A percentile compares a stretch with the other conserved stretches of the same genome.
Conservation (phyloP, 345 rosid species). For the Laguncularia racemosa region DNA sequence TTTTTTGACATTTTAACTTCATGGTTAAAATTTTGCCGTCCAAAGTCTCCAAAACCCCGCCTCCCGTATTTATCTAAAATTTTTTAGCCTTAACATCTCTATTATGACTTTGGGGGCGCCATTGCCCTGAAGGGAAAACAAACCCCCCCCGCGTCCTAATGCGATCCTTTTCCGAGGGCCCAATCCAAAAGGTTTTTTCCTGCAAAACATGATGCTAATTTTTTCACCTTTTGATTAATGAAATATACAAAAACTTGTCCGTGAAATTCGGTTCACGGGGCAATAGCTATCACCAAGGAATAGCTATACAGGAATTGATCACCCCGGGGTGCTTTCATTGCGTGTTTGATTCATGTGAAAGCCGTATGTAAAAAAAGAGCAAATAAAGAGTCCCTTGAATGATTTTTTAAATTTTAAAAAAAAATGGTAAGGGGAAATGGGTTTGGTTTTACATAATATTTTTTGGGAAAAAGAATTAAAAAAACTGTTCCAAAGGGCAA, state of each 20-base stretch:
- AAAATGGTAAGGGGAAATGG: too few relatives aligned
- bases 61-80: constrained; percentile 79
- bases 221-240: neutral
- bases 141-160: constrained; percentile 90
- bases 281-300: too few relatives aligned
- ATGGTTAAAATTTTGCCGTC: constrained; percentile 89
- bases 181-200: constrained; percentile 81
- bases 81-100: constrained; percentile 99
- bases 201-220: constrained; percentile 3
- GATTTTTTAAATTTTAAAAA: too few relatives aligned
- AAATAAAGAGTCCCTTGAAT: too few relatives aligned
- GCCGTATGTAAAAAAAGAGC: too few relatives aligned
- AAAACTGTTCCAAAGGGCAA: neutral
- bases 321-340: too few relatives aligned
- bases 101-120: constrained; percentile 94
- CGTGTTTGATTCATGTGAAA: too few relatives aligned
- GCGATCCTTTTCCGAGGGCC: constrained; percentile 87
- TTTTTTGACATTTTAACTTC: constrained; percentile 91
- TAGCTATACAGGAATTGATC: too few relatives aligned
- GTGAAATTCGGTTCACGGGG: too few relatives aligned
- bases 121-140: constrained; percentile 86
- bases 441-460: too few relatives aligned
- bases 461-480: too few relatives aligned
- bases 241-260: too few relatives aligned
- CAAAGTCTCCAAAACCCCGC: constrained; percentile 98